Base-by-base conservation (phyloP, 2,329 filamentous ascomycete genomes). In the Claviceps paspali region DNA sequence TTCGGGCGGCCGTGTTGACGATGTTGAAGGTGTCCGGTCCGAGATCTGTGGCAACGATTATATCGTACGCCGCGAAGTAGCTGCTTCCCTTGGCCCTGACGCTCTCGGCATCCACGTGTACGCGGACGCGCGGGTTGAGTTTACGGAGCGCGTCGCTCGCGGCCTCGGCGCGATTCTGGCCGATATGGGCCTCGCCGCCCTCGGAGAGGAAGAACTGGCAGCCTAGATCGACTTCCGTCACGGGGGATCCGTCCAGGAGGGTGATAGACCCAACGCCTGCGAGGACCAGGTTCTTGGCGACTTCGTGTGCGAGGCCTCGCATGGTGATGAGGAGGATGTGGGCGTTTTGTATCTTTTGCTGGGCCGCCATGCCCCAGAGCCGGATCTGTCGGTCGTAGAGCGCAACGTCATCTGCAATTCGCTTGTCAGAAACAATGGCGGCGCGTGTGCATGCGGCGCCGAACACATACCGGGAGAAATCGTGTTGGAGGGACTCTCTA, bases 381-480 rank as follows among this genome's bases (percentile, higher is more conserved):
- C 91, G 81, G 51, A 98, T 95, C 57, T 98, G 91, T 35, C 91
- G 79, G 61, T 98, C 91, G 56, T 98, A 98, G 5, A 96, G 76
- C 11, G 88, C 91, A 52, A 96, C 93, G 55, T 98, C 91, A 59
- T 96, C 91, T 84, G 44, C 10, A 18, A 29, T 12, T 41, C 21
- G 21, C 19, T 17, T 17, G 22, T 31, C 23, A 35, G 22, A n/a
- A 19, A 31, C 17, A 18, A 7, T 30, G 35, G 6, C 10, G 17
- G 6, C 18, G 14, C 2, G 22, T 14, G 8, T 5, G 17, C 11
- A 29, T 9, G 5, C 15, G n/a, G n/a, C n/a, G n/a, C n/a, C n/a
- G n/a, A n/a, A n/a, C n/a, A n/a, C 46, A 45, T 46, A 60, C 58
- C 58, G 35, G 57, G 53, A 27, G 52, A 59, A 45, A 61, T 50